Percentiles rank a stretch among this genome's conserved stretches.
Evolutionary conservation across 2,329 filamentous ascomycete species (phyloP).

Genomic region (Aureobasidium uvarum): DNA sequence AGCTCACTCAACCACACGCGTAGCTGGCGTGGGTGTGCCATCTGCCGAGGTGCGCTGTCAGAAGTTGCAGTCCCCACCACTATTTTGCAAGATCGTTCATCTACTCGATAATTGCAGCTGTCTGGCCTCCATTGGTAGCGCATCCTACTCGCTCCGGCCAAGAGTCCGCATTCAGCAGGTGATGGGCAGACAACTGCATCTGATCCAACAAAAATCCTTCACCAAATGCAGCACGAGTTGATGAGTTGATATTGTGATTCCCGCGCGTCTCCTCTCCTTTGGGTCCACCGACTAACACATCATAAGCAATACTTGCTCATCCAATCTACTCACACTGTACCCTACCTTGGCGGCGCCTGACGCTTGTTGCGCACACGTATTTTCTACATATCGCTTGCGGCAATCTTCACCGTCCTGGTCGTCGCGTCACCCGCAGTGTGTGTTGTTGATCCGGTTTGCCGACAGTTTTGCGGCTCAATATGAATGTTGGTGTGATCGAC

Average conservation of each 20-base stretch:
- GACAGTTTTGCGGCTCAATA: constrained; percentile 16
- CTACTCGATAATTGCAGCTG: neutral
- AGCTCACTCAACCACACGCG: constrained; percentile 9
- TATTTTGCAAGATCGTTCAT: neutral
- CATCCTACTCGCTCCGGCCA: constrained; percentile 23
- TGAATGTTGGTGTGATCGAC: constrained; percentile 8
- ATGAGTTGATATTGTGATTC: constrained; percentile 6
- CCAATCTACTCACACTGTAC: neutral
- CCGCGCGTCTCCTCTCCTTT: constrained; percentile 14
- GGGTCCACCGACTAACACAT: neutral
- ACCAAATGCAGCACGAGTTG: neutral
- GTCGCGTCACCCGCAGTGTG: neutral
- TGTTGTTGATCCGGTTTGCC: neutral
- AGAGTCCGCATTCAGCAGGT: constrained; percentile 10
- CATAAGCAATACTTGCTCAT: neutral
- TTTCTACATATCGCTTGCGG: constrained; percentile 12
- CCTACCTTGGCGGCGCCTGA: constrained; percentile 5
- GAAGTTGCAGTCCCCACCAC: constrained; percentile 3
- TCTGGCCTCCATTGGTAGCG: constrained; percentile 10
- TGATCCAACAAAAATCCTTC: neutral
- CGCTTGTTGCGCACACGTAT: constrained; percentile 17
- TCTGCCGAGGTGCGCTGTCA: constrained; percentile 17
- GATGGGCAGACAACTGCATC: constrained; percentile 17
- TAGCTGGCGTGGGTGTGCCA: neutral
- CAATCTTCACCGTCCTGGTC: constrained; percentile 17